phyloP scores from a whole-genome alignment of 306 rosid genomes.

The Lablab purpureus region DNA sequence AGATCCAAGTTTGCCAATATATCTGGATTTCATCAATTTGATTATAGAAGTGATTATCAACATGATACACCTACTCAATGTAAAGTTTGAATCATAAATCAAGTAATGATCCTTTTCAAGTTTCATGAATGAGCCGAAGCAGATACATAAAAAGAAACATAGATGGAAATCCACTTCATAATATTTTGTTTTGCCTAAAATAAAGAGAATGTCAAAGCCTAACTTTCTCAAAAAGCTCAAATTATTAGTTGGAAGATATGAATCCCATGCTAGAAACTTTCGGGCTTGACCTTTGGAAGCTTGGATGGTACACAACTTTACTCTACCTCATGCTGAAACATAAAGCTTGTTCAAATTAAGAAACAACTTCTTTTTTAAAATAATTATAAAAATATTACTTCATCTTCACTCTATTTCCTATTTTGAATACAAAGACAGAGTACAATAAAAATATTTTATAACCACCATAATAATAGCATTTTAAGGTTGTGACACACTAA shows the following conservation, averaged over 20 bases:
- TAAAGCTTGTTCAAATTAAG: not conserved
- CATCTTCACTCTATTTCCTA: too few relatives aligned
- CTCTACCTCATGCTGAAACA: too few relatives aligned
- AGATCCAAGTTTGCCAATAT: not conserved
- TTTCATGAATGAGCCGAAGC: not conserved
- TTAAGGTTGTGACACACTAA: too few relatives aligned
- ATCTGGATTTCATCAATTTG: constrained; percentile 4
- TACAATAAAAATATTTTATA: too few relatives aligned
- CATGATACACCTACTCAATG: constrained; percentile 4
- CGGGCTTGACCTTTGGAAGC: too few relatives aligned
- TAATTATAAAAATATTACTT: too few relatives aligned
- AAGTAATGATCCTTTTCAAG: not conserved
- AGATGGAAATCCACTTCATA: not conserved
- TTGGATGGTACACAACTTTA: too few relatives aligned
- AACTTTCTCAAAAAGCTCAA: not conserved
- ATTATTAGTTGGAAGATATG: not conserved
- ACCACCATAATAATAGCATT: too few relatives aligned
- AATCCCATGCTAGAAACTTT: too few relatives aligned
- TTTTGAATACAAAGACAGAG: too few relatives aligned
- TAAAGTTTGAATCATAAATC: constrained; percentile 17
- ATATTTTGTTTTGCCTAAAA: not conserved
- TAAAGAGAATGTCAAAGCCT: not conserved
- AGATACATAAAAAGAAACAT: not conserved
- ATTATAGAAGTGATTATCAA: constrained; percentile 3
- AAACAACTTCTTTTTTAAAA: too few relatives aligned